phyloP scores from a whole-genome alignment of 2,329 filamentous ascomycete genomes.

The Colletotrichum higginsianum region DNA sequence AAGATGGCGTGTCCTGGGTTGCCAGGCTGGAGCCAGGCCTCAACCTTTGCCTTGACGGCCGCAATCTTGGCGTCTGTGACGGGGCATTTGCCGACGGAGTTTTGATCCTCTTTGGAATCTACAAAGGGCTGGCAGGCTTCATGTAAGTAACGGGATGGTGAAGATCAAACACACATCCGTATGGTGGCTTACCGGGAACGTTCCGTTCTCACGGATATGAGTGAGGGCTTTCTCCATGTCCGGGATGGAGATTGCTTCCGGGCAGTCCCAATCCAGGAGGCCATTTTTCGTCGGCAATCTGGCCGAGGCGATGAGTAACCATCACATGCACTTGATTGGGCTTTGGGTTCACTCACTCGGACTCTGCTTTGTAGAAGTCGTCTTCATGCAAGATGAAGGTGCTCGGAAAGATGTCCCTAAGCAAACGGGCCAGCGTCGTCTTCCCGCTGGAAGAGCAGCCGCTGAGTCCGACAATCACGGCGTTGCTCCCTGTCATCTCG shows the following conservation, averaged over 20 bases:
- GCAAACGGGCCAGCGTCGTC: constrained; percentile 89
- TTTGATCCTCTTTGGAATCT: constrained; percentile 74
- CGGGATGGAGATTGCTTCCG: constrained; percentile 81
- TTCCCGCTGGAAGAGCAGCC: constrained; percentile 95
- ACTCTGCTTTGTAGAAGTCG: constrained; percentile 92
- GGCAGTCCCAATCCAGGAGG: constrained; percentile 92
- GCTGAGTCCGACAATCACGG: constrained; percentile 83
- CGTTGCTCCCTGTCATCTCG: constrained; percentile 57
- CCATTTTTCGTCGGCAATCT: constrained; percentile 71
- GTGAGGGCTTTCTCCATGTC: constrained; percentile 76
- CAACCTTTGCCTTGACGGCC: constrained; percentile 62
- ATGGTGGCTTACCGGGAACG: constrained; percentile 68
- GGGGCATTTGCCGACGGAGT: constrained; percentile 70
- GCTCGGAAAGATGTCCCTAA: constrained; percentile 84
- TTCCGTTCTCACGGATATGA: constrained; percentile 79
- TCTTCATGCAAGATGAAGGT: constrained; percentile 93
- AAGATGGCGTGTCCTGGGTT: constrained; percentile 60
- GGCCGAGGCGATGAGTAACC: constrained; percentile 10
- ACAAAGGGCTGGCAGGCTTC: constrained; percentile 59
- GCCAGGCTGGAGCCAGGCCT: constrained; percentile 60
- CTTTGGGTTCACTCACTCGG: constrained; percentile 65
- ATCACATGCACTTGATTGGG: background rate
- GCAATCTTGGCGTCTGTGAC: constrained; percentile 64
- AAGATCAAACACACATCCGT: background rate
- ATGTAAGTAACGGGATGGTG: constrained; percentile 44